A percentile compares a stretch with the other conserved stretches of the same genome.
Conservation (phyloP, 306 rosid species). For the Cicer cuneatum region DNA sequence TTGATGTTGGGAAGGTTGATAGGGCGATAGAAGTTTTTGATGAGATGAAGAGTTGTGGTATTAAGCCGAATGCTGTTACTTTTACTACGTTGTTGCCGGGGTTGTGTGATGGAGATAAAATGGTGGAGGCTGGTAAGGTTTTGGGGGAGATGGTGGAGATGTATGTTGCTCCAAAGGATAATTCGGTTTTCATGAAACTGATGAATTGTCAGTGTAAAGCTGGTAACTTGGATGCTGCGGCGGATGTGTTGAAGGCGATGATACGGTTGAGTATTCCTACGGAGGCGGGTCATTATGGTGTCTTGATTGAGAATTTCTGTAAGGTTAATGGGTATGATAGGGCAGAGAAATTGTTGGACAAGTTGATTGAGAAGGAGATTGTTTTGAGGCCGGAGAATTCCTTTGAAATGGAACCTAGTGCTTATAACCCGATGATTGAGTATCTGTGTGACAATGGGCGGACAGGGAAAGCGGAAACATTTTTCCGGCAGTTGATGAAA, state of each 20-base stretch:
- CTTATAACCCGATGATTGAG: constrained; percentile 77
- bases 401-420: constrained; percentile 72
- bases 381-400: constrained; percentile 68
- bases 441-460: constrained; percentile 73
- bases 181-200: constrained; percentile 63
- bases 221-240: constrained; percentile 84
- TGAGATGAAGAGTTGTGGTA: constrained; percentile 74
- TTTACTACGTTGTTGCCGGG: constrained; percentile 79
- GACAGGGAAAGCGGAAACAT: constrained; percentile 75
- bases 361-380: constrained; percentile 83
- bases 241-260: constrained; percentile 78
- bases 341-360: constrained; percentile 76
- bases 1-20: constrained; percentile 64
- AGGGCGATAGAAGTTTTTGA: constrained; percentile 62
- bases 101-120: constrained; percentile 74
- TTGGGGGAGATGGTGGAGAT: constrained; percentile 81
- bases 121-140: constrained; percentile 56
- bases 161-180: constrained; percentile 79
- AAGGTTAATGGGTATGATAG: constrained; percentile 66
- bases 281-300: constrained; percentile 86
- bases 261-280: constrained; percentile 82
- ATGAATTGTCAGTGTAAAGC: constrained; percentile 66
- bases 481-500: constrained; percentile 86
- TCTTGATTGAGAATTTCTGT: constrained; percentile 83
- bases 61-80: constrained; percentile 80